Evolutionary conservation across 345 rosid genomes (phyloP).

Genomic region (Anastatica hierochuntica): DNA sequence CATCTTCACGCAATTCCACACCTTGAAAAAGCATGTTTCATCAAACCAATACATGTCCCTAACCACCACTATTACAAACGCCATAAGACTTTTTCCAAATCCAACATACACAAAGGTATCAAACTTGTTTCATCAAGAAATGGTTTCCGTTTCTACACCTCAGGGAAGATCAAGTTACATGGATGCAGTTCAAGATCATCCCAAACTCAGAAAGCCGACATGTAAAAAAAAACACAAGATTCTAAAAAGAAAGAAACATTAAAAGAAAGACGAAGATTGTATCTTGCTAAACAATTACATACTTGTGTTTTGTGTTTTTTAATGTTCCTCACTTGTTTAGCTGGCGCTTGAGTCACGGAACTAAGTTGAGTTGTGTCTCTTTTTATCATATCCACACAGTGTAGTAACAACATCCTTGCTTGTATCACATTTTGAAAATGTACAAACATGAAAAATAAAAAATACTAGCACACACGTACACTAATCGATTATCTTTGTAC

Average conservation of each 20-base stretch:
- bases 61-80: neutral
- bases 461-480: too few relatives aligned
- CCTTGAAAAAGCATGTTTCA: slow-evolving; percentile 19
- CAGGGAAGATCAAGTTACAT: slow-evolving; percentile 21
- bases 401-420: too few relatives aligned
- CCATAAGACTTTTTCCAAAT: slow-evolving; percentile 1
- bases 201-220: slow-evolving; percentile 10
- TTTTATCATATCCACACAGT: too few relatives aligned
- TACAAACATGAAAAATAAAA: too few relatives aligned
- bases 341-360: slow-evolving; percentile 26
- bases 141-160: slow-evolving; percentile 26
- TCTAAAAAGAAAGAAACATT: neutral
- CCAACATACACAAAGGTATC: slow-evolving; percentile 18
- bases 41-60: slow-evolving; percentile 24
- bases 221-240: neutral
- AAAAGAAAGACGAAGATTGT: neutral
- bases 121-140: slow-evolving; percentile 20
- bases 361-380: slow-evolving; percentile 2
- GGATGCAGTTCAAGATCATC: slow-evolving; percentile 18
- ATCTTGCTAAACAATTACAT: too few relatives aligned
- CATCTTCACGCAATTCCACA: slow-evolving; percentile 25
- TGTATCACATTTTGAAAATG: too few relatives aligned
- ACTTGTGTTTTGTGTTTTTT: neutral
- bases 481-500: too few relatives aligned
- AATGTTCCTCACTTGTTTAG: slow-evolving; percentile 15